These are phyloP conservation scores for Rhynchospora pubera DNA, from an alignment of 176 grass and related monocot species.

Conservation along the genomic window DNA sequence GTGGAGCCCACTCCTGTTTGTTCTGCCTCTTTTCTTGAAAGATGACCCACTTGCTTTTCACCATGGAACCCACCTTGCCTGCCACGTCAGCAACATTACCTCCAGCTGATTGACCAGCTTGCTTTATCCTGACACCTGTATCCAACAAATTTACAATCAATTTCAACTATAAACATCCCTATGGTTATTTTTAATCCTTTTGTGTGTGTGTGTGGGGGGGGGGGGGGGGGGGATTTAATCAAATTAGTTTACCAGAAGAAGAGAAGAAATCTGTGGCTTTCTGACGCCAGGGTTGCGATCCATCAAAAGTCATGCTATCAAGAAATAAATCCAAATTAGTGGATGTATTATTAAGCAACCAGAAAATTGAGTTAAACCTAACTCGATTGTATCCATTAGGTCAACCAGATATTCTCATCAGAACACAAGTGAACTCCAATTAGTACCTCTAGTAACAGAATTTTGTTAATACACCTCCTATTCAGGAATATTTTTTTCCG, in stretches of 20 bases:
- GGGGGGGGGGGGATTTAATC: background rate
- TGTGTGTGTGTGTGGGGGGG: background rate
- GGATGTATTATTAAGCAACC: background rate
- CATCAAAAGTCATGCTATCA: constrained; percentile 55
- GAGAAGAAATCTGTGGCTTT: constrained; percentile 85
- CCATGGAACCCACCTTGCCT: constrained; percentile 67
- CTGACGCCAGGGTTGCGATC: constrained; percentile 60
- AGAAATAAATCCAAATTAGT: constrained; percentile 8
- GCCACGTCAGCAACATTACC: constrained; percentile 77
- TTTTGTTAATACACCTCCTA: background rate
- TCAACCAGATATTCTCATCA: background rate
- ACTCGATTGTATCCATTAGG: background rate
- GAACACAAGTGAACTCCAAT: background rate
- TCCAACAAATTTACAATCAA: background rate
- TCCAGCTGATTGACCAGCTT: constrained; percentile 79
- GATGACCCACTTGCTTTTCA: constrained; percentile 71
- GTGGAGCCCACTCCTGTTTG: constrained; percentile 18
- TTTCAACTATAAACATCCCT: background rate
- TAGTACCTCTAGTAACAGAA: background rate
- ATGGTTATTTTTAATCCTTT: background rate
- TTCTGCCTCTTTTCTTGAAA: constrained; percentile 75
- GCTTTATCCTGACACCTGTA: constrained; percentile 78
- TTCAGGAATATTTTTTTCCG: background rate
- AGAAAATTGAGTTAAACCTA: background rate
- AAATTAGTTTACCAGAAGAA: constrained; percentile 51